Conservation (phyloP, 768 basidiomycete species). For the Rhizopogon sp. region DNA sequence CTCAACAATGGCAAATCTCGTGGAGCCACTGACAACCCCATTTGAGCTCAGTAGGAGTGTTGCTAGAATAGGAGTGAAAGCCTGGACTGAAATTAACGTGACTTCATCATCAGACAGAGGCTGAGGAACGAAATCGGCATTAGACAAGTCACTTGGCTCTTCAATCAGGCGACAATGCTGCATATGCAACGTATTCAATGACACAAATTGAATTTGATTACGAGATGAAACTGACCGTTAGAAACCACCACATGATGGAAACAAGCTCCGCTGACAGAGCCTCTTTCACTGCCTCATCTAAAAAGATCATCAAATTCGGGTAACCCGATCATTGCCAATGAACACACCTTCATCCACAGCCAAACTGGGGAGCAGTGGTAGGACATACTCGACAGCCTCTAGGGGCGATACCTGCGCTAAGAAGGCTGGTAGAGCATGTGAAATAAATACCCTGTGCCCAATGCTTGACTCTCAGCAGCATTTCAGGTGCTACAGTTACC, state of each 20-base stretch:
- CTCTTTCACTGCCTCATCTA: constrained; percentile 87
- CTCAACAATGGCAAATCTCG: constrained; percentile 74
- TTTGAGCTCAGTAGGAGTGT: constrained; percentile 83
- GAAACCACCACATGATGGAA: constrained; percentile 90
- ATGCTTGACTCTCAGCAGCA: background rate
- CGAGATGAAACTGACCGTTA: constrained; percentile 42
- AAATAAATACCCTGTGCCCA: constrained; percentile 65
- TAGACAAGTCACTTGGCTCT: constrained; percentile 26
- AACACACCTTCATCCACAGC: constrained; percentile 80
- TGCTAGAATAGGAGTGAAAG: constrained; percentile 90
- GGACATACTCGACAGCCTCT: constrained; percentile 90
- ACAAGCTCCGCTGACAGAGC: constrained; percentile 79
- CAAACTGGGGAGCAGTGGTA: constrained; percentile 82
- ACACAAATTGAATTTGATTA: constrained; percentile 1
- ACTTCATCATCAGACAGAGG: constrained; percentile 12
- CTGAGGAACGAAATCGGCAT: constrained; percentile 10
- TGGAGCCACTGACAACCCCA: constrained; percentile 62
- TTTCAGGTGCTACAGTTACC: constrained; percentile 15
- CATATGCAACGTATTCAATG: constrained; percentile 2
- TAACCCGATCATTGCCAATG: background rate
- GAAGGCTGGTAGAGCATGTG: constrained; percentile 75
- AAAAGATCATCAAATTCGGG: constrained; percentile 7
- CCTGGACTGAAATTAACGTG: constrained; percentile 66
- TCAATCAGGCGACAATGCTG: constrained; percentile 68
- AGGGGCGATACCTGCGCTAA: constrained; percentile 72